phyloP scores from a whole-genome alignment of 768 basidiomycete genomes.

The Boletellus sp. region DNA sequence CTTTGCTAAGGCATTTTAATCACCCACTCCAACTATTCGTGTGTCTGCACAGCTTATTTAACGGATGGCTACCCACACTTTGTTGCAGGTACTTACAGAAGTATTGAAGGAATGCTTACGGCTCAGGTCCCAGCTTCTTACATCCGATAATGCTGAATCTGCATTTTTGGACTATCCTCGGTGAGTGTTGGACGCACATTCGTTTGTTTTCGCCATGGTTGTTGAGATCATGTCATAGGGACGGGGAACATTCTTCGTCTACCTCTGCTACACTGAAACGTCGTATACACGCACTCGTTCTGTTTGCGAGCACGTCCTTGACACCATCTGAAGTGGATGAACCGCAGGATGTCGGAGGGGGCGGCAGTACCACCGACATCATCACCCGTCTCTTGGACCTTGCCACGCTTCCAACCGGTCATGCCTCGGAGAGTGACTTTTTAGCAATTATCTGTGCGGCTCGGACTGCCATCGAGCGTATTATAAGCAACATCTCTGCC shows the following conservation, averaged over 20 bases:
- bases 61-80: neutral
- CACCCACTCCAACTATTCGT: slow-evolving; percentile 51
- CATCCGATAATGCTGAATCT: slow-evolving; percentile 35
- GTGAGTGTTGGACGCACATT: slow-evolving; percentile 32
- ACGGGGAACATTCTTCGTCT: slow-evolving; percentile 54
- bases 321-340: slow-evolving; percentile 30
- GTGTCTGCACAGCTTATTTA: slow-evolving; percentile 16
- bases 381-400: slow-evolving; percentile 49
- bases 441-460: slow-evolving; percentile 46
- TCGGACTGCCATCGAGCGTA: slow-evolving; percentile 47
- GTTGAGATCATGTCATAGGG: slow-evolving; percentile 34
- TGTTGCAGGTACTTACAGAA: slow-evolving; percentile 54
- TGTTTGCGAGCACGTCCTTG: slow-evolving; percentile 57
- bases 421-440: slow-evolving; percentile 33
- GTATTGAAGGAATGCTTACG: slow-evolving; percentile 64
- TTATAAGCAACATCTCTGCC: slow-evolving; percentile 65
- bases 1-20: slow-evolving; percentile 56
- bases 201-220: neutral
- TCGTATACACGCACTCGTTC: slow-evolving; percentile 64
- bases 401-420: slow-evolving; percentile 34
- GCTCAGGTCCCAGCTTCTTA: slow-evolving; percentile 43
- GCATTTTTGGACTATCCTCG: slow-evolving; percentile 54
- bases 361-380: slow-evolving; percentile 38
- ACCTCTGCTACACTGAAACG: slow-evolving; percentile 45
- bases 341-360: slow-evolving; percentile 1